Base-by-base conservation (phyloP, 2,329 filamentous ascomycete species). In the Cladophialophora immunda region DNA sequence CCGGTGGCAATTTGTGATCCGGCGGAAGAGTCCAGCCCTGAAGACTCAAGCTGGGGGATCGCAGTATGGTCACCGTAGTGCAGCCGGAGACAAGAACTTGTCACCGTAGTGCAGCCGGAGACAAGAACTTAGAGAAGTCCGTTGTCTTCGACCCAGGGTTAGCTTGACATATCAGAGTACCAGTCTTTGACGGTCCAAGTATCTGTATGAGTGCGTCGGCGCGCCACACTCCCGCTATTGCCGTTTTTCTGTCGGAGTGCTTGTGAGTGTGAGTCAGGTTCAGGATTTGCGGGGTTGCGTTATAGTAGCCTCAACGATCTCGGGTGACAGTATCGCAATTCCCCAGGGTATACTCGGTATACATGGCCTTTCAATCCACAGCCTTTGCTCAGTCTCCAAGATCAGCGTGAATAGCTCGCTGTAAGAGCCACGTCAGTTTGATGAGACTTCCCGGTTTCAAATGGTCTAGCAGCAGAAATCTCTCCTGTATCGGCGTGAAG, bases 391-490 rank as follows among this genome's bases (percentile, higher is more conserved):
- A 50, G 45, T 27, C 45, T 25, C 45, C 45, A 25, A 50, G 45
- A 17, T 61, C 52, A 15, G 63, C 66, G 50, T 64, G 59, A 6
- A 58, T 53, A 11, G 66, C 66, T 29, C 66, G 47, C 36, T 68
- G 66, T 29, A 65, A 25, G 22, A 68, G 54, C 66, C 66, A 68
- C 15, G 50, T 65, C 62, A 68, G 19, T 38, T 62, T 62, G 2
- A 30, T 59, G 30, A 56, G 57, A 50, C 58, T 68, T 2, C 36
- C 50, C 17, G 41, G 29, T 52, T 62, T 64, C 3, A 68, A 58
- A 25, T 50, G 29, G n/a, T 65, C 62, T 53, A 68, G 45, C 9
- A 64, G 38, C 41, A 68, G 53, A 27, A 62, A 68, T n/a, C 34
- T 56, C 32, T 65, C 56, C 32, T 65, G 64, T 41, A 68, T 59